These are phyloP conservation scores for Ochetophila trinervis DNA, from an alignment of 306 rosid genomes.

Conservation along the genomic window DNA sequence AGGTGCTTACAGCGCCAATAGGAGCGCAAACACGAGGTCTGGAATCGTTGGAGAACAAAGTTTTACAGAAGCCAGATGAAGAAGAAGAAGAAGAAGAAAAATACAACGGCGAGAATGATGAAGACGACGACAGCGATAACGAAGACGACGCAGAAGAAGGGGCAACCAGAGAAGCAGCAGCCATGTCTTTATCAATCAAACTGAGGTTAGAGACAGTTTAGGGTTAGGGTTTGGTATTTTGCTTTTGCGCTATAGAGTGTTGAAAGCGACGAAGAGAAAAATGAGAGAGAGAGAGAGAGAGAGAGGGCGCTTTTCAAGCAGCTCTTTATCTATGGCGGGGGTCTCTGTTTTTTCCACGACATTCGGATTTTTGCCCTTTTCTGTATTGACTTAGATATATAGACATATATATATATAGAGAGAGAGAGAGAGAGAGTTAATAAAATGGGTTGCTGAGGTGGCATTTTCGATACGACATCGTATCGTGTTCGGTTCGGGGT, in stretches of 20 bases:
- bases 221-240: conserved; percentile 27
- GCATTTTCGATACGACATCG: not conserved
- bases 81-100: conserved; percentile 39
- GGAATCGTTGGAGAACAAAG: conserved; percentile 24
- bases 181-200: conserved; percentile 33
- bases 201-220: not conserved
- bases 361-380: too few relatives aligned
- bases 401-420: too few relatives aligned
- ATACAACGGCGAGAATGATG: conserved; percentile 34
- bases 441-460: not conserved
- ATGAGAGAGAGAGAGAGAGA: conserved; percentile 7
- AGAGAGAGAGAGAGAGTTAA: too few relatives aligned
- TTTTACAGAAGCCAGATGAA: conserved; percentile 21
- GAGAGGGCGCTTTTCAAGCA: not conserved
- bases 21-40: conserved; percentile 32
- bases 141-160: conserved; percentile 36
- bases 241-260: not conserved
- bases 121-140: conserved; percentile 21
- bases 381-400: too few relatives aligned
- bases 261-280: not conserved
- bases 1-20: conserved; percentile 37
- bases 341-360: conserved; percentile 25
- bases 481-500: not conserved
- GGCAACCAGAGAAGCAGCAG: conserved; percentile 51
- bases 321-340: conserved; percentile 47